phyloP scores from a whole-genome alignment of 2,329 filamentous ascomycete species.

The Ceratocystis destructans region DNA sequence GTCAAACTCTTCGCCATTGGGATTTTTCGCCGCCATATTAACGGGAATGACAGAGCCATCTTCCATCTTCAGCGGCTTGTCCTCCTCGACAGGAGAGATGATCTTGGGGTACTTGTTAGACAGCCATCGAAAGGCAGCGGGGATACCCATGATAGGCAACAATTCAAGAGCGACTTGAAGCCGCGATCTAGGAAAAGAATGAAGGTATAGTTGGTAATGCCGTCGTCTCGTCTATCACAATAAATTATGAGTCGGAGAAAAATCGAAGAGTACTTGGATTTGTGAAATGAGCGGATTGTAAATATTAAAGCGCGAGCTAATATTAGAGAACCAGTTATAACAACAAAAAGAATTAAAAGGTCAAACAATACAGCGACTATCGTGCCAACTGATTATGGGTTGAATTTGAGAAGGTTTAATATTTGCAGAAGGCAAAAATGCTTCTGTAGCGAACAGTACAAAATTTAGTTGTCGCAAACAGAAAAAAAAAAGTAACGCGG shows the following conservation, averaged over 20 bases:
- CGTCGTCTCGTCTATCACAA: background rate
- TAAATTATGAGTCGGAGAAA: background rate
- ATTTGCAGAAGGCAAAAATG: background rate
- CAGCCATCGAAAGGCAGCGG: conserved; percentile 89
- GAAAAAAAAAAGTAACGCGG: background rate
- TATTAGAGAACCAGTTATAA: background rate
- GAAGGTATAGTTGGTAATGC: background rate
- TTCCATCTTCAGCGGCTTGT: conserved; percentile 60
- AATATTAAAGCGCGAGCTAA: background rate
- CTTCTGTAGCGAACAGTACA: background rate
- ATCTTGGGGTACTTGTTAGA: conserved; percentile 97
- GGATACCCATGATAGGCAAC: conserved; percentile 63
- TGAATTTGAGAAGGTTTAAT: background rate
- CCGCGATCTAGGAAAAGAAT: background rate
- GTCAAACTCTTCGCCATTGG: conserved; percentile 95
- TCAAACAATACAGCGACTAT: background rate
- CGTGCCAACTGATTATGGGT: background rate
- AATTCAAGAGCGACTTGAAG: background rate
- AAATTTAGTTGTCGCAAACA: background rate
- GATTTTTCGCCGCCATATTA: conserved; percentile 72
- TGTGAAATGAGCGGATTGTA: background rate
- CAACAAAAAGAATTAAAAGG: background rate
- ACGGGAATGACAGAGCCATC: conserved; percentile 76
- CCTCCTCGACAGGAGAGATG: conserved; percentile 79
- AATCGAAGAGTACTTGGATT: background rate